Evolutionary conservation across 23 red algal species (phyloP).

Genomic region (Cyanidiococcus yangmingshanensis): DNA sequence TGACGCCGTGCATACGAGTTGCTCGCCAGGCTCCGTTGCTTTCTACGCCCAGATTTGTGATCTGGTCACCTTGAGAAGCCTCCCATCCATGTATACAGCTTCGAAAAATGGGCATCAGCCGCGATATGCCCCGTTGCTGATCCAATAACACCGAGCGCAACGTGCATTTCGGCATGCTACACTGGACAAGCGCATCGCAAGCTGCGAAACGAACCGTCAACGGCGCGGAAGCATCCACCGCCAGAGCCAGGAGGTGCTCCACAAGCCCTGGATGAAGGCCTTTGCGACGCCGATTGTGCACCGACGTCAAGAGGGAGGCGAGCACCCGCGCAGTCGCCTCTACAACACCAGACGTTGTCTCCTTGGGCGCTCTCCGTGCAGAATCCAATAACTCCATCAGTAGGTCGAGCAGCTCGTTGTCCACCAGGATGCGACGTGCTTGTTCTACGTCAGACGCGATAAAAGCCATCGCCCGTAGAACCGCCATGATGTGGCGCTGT

Average conservation of each 20-base stretch:
- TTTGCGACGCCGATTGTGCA: not conserved
- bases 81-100: not conserved
- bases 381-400: not conserved
- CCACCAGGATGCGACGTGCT: not conserved
- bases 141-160: not conserved
- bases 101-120: not conserved
- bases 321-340: not conserved
- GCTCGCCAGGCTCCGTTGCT: too few relatives aligned
- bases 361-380: not conserved
- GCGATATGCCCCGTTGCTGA: not conserved
- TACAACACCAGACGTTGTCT: not conserved
- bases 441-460: not conserved
- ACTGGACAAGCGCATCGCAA: not conserved
- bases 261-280: not conserved
- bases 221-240: not conserved
- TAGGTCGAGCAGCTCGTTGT: not conserved
- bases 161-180: not conserved
- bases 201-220: not conserved
- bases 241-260: not conserved
- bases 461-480: not conserved
- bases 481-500: not conserved
- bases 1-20: too few relatives aligned
- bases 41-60: too few relatives aligned
- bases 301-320: not conserved
- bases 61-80: too few relatives aligned